A percentile compares a stretch with the other conserved stretches of the same genome.
Conservation (phyloP, 1,139 yeast genomes). For the Zygoascus sp. region DNA sequence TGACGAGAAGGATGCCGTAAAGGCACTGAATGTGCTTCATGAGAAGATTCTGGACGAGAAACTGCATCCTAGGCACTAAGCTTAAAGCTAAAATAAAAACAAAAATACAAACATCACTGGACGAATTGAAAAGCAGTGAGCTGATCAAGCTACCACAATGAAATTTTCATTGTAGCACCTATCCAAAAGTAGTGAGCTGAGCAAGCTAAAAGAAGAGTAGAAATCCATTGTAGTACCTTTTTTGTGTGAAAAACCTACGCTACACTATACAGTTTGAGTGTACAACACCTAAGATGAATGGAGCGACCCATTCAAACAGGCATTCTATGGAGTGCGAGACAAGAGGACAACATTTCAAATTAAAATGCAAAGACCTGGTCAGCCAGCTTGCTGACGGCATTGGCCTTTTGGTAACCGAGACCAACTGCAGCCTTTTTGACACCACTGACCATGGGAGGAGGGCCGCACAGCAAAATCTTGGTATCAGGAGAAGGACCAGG, state of each 20-base stretch:
- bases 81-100: not conserved
- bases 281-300: too few species aligned
- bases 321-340: too few species aligned
- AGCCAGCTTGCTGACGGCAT: constrained; percentile 84
- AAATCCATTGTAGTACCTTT: too few species aligned
- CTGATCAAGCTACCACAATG: too few species aligned
- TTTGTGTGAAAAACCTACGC: too few species aligned
- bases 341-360: not conserved
- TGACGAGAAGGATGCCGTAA: constrained; percentile 72
- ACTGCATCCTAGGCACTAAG: not conserved
- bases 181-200: too few species aligned
- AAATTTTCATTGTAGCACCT: too few species aligned
- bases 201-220: too few species aligned
- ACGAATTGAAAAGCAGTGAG: too few species aligned
- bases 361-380: constrained; percentile 90
- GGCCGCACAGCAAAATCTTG: constrained; percentile 88
- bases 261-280: too few species aligned
- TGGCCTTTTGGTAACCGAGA: constrained; percentile 82
- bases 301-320: not conserved
- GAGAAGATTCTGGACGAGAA: constrained; percentile 50
- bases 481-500: constrained; percentile 62
- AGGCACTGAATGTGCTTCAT: constrained; percentile 84
- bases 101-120: not conserved
- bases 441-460: constrained; percentile 81
- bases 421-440: constrained; percentile 73